Base-by-base conservation (phyloP, 2,329 filamentous ascomycete genomes). In the Teratosphaeria zuluensis region DNA sequence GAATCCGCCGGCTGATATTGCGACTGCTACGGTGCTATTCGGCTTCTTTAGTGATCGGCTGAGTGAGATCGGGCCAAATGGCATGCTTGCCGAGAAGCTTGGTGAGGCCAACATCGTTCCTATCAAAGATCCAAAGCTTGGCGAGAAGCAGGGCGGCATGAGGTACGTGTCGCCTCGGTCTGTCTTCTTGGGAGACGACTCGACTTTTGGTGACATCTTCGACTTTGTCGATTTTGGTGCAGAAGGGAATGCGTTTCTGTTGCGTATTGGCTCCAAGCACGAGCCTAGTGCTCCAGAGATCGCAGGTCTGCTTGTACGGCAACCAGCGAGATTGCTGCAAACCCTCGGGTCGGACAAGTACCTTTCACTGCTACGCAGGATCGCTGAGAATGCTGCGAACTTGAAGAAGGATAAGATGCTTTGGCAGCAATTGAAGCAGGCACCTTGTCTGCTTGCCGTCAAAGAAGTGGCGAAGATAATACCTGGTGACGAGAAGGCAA, bases 161-260 rank as follows among this genome's bases (percentile, higher is more conserved):
- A 76, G 79, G 64, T 80, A 84, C 65, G 79, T 91, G 52, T 80
- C 83, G 16, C 92, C 94, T 4, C 82, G 81, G 53, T 80, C 85
- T 48, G 91, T 88, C 62, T 99, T 96, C 71, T 79, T 99, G 1
- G 94, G 94, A 8, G 79, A 81, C 35, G 79, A 81, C 56, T 77
- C 83, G 58, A 80, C 86, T 64, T 99, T 95, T 67, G 88, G 84
- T 11, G 89, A 95, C 33, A 95, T 99, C 33, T 96, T 99, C 65
- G 91, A 97, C 70, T 99, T 96, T 73, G 92, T 97, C 14, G 89
- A 97, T 70, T 99, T 96, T 75, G 91, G 92, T 0, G 77, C 81
- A 35, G 86, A 92, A 69, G 92, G 90, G 1, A 97, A 97, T 68
- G 80, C 88, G 0, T 99, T 99, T 68, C 76, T 99, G 19, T 83